Evolutionary conservation across 441 rosid species (phyloP), one percentile per base, ranked within the genome.

Genomic region (Corymbia calophylla): DNA sequence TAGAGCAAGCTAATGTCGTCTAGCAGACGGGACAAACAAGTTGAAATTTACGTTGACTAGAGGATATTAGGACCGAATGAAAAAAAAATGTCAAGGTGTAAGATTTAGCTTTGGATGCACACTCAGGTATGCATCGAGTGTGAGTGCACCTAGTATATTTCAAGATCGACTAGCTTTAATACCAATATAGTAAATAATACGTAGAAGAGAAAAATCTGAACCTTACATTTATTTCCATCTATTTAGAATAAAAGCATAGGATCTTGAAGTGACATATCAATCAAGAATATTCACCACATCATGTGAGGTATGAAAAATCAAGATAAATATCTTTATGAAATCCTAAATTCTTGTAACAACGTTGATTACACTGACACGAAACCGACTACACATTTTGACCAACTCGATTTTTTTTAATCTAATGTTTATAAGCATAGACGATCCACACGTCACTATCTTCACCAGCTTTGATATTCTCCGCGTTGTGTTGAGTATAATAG

Each of bases 81-180:
- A 9, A 23, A 8, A 9, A 23, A 56, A 56, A 56, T 56, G 62
- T 23, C 2, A n/a, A 62, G 4, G 14, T 8, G n/a, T 29, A 8
- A 62, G 8, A 62, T 35, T 60, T 27, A 60, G 31, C 66, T 62
- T 62, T 0, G 3, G 18, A 62, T 62, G 70, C 12, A 9, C 70
- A 14, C 9, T 7, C 8, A 13, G 32, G n/a, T 62, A 32, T 29
- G 32, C 70, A 62, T 1, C 0, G 0, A 17, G 8, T 0, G 35
- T 2, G 1, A n/a, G 9, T n/a, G 35, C 31, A 15, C 70, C 7
- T 2, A 4, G 19, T n/a, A 19, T 64, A 64, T n/a, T 64, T 17
- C 19, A 64, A 14, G 10, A 64, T n/a, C 0, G 16, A 64, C 70
- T 64, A n/a, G 5, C 10, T n/a, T 0, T 29, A 4, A 64, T n/a